A percentile compares a stretch with the other conserved stretches of the same genome.
These are phyloP conservation scores for Colletotrichum higginsianum DNA, from an alignment of 2,329 filamentous ascomycete species.

Conservation along the genomic window DNA sequence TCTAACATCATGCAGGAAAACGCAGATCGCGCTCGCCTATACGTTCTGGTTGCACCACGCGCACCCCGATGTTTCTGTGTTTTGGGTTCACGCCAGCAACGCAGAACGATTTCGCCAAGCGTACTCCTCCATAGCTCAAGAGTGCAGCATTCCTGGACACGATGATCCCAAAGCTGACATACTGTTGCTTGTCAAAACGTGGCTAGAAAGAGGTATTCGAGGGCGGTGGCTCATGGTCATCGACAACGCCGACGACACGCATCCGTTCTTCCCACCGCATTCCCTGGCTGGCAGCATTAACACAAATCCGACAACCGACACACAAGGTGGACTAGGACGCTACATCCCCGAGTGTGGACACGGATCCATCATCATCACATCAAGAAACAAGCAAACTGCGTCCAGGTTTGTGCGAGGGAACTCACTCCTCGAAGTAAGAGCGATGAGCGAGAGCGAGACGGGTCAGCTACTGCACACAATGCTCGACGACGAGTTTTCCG, in stretches of 20 bases:
- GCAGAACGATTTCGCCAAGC: slow-evolving; percentile 46
- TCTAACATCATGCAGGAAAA: slow-evolving; percentile 48
- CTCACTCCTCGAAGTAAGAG: slow-evolving; percentile 46
- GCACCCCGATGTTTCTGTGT: slow-evolving; percentile 47
- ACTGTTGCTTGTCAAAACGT: not conserved
- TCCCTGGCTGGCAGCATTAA: not conserved
- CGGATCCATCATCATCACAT: slow-evolving; percentile 52
- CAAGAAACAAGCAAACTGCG: slow-evolving; percentile 52
- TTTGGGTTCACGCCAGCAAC: slow-evolving; percentile 53
- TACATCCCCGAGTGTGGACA: slow-evolving; percentile 50
- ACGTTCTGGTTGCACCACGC: slow-evolving; percentile 45
- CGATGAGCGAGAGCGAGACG: slow-evolving; percentile 49
- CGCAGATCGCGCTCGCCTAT: slow-evolving; percentile 52
- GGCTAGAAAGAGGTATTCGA: slow-evolving; percentile 17
- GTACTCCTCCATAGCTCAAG: not conserved
- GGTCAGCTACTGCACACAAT: slow-evolving; percentile 45
- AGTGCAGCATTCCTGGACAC: not conserved
- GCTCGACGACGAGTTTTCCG: slow-evolving; percentile 31
- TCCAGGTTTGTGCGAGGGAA: slow-evolving; percentile 45
- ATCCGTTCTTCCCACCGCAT: slow-evolving; percentile 4
- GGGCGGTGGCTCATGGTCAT: slow-evolving; percentile 44
- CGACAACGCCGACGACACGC: slow-evolving; percentile 18
- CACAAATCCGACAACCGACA: not conserved
- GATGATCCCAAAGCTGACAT: not conserved
- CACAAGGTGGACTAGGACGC: slow-evolving; percentile 6